Percentiles rank a stretch among this genome's conserved stretches.
These are phyloP conservation scores for Fonsecaea nubica DNA, from an alignment of 2,329 filamentous ascomycete species.

Conservation along the genomic window DNA sequence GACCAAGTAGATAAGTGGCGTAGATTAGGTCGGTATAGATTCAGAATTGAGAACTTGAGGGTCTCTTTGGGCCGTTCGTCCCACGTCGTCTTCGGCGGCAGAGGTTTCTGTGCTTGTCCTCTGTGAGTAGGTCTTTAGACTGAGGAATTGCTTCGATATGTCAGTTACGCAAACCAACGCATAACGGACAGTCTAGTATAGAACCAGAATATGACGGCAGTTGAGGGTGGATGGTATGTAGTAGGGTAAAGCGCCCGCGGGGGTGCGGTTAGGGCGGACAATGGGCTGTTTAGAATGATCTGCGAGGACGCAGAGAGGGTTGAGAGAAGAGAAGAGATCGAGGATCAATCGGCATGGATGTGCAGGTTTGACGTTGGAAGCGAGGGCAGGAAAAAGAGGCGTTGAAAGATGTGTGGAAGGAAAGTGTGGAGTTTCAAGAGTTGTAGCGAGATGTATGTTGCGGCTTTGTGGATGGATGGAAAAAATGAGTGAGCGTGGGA, in stretches of 20 bases:
- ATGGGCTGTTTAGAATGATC: slow-evolving; percentile 20
- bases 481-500: slow-evolving; percentile 10
- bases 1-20: slow-evolving; percentile 7
- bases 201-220: slow-evolving; percentile 12
- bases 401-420: slow-evolving; percentile 10
- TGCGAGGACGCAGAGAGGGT: slow-evolving; percentile 12
- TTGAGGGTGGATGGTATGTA: slow-evolving; percentile 9
- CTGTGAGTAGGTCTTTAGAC: background rate
- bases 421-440: slow-evolving; percentile 4
- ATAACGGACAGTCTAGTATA: slow-evolving; percentile 1
- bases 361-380: slow-evolving; percentile 9
- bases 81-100: background rate
- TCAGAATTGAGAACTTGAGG: background rate
- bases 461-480: slow-evolving; percentile 11
- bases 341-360: slow-evolving; percentile 13
- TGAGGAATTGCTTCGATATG: slow-evolving; percentile 5
- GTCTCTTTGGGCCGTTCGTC: background rate
- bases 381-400: slow-evolving; percentile 3
- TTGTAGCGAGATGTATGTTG: slow-evolving; percentile 15
- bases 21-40: background rate
- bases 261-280: slow-evolving; percentile 1
- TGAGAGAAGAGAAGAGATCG: slow-evolving; percentile 14
- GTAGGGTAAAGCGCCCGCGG: slow-evolving; percentile 1
- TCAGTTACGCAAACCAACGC: slow-evolving; percentile 8
- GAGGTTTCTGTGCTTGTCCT: background rate